Conservation (phyloP, 305 asterid species). For the Euphrasia arctica region DNA sequence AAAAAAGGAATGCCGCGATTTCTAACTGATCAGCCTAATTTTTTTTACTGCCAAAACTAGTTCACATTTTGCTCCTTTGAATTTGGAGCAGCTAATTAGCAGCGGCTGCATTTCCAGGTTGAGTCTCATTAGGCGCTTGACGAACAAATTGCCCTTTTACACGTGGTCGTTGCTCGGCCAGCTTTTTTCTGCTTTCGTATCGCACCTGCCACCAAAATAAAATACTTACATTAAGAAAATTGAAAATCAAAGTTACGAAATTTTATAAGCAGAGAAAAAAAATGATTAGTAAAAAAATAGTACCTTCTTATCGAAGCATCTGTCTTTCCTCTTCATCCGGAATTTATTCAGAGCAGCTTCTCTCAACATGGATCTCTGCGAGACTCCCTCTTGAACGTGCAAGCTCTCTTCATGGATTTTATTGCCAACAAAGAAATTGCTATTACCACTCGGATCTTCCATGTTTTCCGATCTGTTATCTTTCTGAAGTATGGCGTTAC, state of each 20-base stretch:
- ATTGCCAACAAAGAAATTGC: slow-evolving; percentile 50
- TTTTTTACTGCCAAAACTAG: slow-evolving; percentile 31
- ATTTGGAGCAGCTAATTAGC: slow-evolving; percentile 32
- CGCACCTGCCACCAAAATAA: slow-evolving; percentile 38
- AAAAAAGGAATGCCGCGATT: slow-evolving; percentile 4
- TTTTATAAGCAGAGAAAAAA: neutral
- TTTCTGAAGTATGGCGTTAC: slow-evolving; percentile 38
- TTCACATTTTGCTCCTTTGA: neutral
- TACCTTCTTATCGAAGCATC: slow-evolving; percentile 99
- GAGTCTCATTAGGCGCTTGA: slow-evolving; percentile 34
- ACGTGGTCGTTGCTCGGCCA: slow-evolving; percentile 65
- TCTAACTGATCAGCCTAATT: slow-evolving; percentile 32
- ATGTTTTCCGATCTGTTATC: slow-evolving; percentile 39
- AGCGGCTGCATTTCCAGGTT: slow-evolving; percentile 29
- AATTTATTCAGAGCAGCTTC: slow-evolving; percentile 87
- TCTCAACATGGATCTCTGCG: slow-evolving; percentile 54
- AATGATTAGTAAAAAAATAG: neutral
- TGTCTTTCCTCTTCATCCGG: slow-evolving; percentile 81
- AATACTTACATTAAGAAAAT: slow-evolving; percentile 1
- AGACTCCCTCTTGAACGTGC: slow-evolving; percentile 41
- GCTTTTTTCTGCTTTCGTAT: slow-evolving; percentile 60
- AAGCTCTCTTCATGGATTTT: slow-evolving; percentile 40
- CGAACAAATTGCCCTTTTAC: slow-evolving; percentile 68
- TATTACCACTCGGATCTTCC: slow-evolving; percentile 48
- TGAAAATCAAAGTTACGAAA: neutral